Percentiles rank a stretch among this genome's conserved stretches.
Conservation (phyloP, 75 land plant genomes). For the Larix kaempferi region DNA sequence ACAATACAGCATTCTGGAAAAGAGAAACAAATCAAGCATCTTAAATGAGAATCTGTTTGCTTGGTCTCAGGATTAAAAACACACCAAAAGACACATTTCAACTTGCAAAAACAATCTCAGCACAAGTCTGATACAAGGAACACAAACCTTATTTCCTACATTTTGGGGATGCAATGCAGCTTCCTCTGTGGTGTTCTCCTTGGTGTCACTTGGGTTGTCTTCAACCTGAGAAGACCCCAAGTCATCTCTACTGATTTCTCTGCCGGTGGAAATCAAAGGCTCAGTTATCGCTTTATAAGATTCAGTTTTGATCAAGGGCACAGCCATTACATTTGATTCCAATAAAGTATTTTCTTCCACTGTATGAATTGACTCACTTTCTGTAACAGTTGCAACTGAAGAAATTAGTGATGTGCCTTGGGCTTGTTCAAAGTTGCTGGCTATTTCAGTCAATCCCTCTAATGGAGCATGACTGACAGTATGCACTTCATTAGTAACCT, state of each 20-base stretch:
- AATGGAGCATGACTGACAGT: not conserved
- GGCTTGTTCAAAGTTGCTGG: not conserved
- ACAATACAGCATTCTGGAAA: not conserved
- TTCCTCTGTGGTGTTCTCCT: not conserved
- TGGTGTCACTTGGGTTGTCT: not conserved
- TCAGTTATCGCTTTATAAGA: not conserved
- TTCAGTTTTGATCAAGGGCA: not conserved
- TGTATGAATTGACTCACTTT: not conserved
- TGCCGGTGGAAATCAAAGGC: not conserved
- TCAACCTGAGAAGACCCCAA: not conserved
- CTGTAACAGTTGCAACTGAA: not conserved
- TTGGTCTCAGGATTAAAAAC: not conserved
- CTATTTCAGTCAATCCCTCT: not conserved
- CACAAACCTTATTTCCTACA: constrained; percentile 6
- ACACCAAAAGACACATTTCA: not conserved
- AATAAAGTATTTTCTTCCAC: not conserved
- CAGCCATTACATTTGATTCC: not conserved
- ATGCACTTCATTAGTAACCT: not conserved
- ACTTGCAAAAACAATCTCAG: not conserved
- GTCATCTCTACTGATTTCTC: not conserved
- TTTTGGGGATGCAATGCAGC: not conserved
- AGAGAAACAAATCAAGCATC: not conserved
- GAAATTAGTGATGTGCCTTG: not conserved
- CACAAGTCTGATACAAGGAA: not conserved
- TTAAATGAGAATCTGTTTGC: not conserved